Evolutionary conservation across 495 filamentous ascomycete species (phyloP), one percentile per base, ranked within the genome.

Genomic region (Chlorociboria aeruginascens): DNA sequence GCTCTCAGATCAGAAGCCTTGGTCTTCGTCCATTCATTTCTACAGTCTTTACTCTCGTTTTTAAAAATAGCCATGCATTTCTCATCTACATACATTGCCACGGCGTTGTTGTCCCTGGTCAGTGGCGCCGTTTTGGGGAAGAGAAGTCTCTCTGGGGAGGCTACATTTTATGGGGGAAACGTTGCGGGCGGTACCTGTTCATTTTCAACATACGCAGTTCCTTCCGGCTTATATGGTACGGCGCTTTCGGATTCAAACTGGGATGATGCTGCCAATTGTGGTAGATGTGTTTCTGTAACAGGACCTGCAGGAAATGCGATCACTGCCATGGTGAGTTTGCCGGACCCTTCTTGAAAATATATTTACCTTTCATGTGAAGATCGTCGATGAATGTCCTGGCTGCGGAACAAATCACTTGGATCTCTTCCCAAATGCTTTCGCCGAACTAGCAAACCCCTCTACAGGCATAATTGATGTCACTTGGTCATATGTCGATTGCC

Each of bases 361-460:
- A 31, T 29, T 31, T 40, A 45, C 16, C 34, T 43, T 25, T 16
- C 42, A 43, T 6, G 2, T 17, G 33, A 39, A 78, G 73, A 66
- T 81, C 56, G 76, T 79, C 28, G 77, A 81, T 58, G 50, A 78
- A 63, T 81, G 77, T 57, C 76, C 77, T 40, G 68, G 66, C 45
- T 81, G 77, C 50, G 66, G 64, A 14, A 48, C 56, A 29, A 71
- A 72, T 63, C 73, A 78, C 57, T 70, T 81, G 35, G 77, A 81
- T 53, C 73, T 79, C 53, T 81, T 78, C 67, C 58, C 71, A 10
- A 45, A 67, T 34, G 76, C 76, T 49, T 81, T 79, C 63, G 35
- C 63, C 43, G 54, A 63, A 6, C 69, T 78, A 46, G 61, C 67
- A 40, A 49, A 63, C 36, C 58, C 66, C n/a, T 61, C 63, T 17